A percentile compares a stretch with the other conserved stretches of the same genome.
These are phyloP conservation scores for Platanthera zijinensis DNA, from an alignment of 106 monocot species.

Conservation along the genomic window DNA sequence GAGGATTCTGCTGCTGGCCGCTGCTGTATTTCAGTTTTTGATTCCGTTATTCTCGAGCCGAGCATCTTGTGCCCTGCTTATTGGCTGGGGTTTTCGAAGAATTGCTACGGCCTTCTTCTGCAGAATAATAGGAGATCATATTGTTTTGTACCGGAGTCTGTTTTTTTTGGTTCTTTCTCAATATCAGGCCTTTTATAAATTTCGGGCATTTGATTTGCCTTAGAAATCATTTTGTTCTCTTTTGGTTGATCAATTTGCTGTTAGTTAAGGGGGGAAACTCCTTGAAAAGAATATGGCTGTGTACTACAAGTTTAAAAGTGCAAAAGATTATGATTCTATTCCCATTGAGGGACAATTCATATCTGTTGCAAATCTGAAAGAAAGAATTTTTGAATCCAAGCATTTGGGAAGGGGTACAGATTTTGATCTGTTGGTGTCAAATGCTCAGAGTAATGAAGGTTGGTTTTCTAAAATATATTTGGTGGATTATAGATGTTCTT, in stretches of 20 bases:
- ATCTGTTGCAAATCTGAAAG: constrained; percentile 87
- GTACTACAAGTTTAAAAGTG: constrained; percentile 99
- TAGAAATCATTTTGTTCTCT: constrained; percentile 5
- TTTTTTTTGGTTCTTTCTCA: constrained; percentile 6
- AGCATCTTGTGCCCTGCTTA: neutral
- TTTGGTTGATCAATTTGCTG: constrained; percentile 8
- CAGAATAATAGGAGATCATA: neutral
- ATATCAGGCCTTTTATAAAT: constrained; percentile 5
- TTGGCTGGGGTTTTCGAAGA: constrained; percentile 1
- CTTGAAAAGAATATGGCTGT: constrained; percentile 67
- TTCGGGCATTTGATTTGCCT: constrained; percentile 3
- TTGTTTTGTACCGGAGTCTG: constrained; percentile 3
- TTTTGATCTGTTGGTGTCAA: constrained; percentile 92
- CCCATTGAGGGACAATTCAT: constrained; percentile 96
- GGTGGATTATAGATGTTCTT: neutral
- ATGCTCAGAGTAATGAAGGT: constrained; percentile 97
- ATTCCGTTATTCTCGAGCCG: neutral
- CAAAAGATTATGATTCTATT: constrained; percentile 81
- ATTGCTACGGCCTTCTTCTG: neutral
- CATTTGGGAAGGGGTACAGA: constrained; percentile 94
- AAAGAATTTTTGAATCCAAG: constrained; percentile 94
- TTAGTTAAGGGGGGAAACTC: neutral
- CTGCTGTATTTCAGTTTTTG: neutral
- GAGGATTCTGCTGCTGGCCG: constrained; percentile 2
- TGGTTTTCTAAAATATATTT: constrained; percentile 31